Conservation (phyloP, 2,329 filamentous ascomycete genomes). For the Aureobasidium sp. region DNA sequence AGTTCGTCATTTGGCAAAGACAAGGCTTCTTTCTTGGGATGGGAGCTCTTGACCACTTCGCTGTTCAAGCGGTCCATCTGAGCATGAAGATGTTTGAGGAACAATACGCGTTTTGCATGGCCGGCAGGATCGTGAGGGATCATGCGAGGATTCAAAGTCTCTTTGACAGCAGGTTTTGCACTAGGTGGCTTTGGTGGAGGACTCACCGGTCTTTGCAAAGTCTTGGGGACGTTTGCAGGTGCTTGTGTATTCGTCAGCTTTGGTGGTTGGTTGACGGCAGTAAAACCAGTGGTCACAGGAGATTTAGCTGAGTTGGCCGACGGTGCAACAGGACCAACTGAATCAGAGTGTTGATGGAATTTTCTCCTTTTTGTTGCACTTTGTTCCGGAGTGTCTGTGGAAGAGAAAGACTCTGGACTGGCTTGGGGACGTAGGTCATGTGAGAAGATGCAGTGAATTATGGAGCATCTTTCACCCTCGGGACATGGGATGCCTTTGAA, state of each 20-base stretch:
- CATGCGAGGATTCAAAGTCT: slow-evolving; percentile 57
- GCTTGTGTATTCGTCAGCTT: slow-evolving; percentile 22
- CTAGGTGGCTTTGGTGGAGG: slow-evolving; percentile 15
- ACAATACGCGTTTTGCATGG: slow-evolving; percentile 29
- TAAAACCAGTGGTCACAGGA: background rate
- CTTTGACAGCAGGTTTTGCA: slow-evolving; percentile 17
- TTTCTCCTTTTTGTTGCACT: slow-evolving; percentile 28
- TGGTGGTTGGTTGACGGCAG: background rate
- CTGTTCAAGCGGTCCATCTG: slow-evolving; percentile 62
- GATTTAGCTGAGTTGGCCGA: background rate
- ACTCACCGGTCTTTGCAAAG: slow-evolving; percentile 18
- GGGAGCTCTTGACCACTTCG: slow-evolving; percentile 49
- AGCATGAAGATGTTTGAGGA: slow-evolving; percentile 56
- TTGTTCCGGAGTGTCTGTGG: background rate
- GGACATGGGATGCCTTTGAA: slow-evolving; percentile 51
- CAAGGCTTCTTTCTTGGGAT: slow-evolving; percentile 47
- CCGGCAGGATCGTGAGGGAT: slow-evolving; percentile 46
- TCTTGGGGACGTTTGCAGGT: background rate
- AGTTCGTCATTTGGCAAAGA: slow-evolving; percentile 58
- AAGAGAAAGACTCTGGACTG: background rate
- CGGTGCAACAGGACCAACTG: background rate
- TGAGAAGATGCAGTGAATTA: slow-evolving; percentile 53
- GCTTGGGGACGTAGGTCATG: slow-evolving; percentile 34
- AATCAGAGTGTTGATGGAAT: slow-evolving; percentile 18
- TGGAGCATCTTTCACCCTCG: slow-evolving; percentile 41